Conservation (phyloP, 1,139 yeast species). For the Magnusiomyces tetraspermus region DNA sequence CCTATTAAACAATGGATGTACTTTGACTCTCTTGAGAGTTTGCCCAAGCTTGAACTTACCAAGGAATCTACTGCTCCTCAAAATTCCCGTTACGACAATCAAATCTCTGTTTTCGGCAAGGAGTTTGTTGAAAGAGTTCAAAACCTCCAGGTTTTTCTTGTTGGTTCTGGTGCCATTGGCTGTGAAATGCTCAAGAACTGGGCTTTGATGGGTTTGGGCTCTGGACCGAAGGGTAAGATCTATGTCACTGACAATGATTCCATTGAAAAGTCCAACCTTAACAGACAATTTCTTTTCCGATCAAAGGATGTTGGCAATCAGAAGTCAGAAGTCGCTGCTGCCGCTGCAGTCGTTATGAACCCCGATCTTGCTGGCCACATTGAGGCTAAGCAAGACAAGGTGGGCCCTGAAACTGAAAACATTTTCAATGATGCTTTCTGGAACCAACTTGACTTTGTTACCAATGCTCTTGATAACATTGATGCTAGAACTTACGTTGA, state of each 20-base stretch:
- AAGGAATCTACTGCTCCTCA: slow-evolving; percentile 66
- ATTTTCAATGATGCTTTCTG: slow-evolving; percentile 84
- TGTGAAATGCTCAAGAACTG: slow-evolving; percentile 98
- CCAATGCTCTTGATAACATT: slow-evolving; percentile 93
- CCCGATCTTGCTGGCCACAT: slow-evolving; percentile 74
- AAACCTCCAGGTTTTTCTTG: slow-evolving; percentile 76
- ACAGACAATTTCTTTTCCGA: slow-evolving; percentile 92
- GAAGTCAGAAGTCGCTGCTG: slow-evolving; percentile 85
- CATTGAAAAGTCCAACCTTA: slow-evolving; percentile 89
- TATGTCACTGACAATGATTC: slow-evolving; percentile 87
- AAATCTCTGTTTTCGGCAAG: slow-evolving; percentile 87
- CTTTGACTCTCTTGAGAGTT: slow-evolving; percentile 87
- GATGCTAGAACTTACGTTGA: slow-evolving; percentile 98
- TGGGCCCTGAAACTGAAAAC: slow-evolving; percentile 85
- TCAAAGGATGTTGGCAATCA: slow-evolving; percentile 88
- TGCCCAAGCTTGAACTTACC: slow-evolving; percentile 59
- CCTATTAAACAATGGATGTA: slow-evolving; percentile 89
- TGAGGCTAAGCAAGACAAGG: slow-evolving; percentile 70
- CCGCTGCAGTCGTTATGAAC: slow-evolving; percentile 76
- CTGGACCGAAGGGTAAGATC: slow-evolving; percentile 82
- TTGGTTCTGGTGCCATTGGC: slow-evolving; percentile 98
- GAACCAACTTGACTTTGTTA: slow-evolving; percentile 73
- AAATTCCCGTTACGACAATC: slow-evolving; percentile 80
- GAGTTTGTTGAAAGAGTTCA: slow-evolving; percentile 64
- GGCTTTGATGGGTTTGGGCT: slow-evolving; percentile 94